Evolutionary conservation across 2,329 filamentous ascomycete genomes (phyloP).

Genomic region (Scedosporium apiospermum): DNA sequence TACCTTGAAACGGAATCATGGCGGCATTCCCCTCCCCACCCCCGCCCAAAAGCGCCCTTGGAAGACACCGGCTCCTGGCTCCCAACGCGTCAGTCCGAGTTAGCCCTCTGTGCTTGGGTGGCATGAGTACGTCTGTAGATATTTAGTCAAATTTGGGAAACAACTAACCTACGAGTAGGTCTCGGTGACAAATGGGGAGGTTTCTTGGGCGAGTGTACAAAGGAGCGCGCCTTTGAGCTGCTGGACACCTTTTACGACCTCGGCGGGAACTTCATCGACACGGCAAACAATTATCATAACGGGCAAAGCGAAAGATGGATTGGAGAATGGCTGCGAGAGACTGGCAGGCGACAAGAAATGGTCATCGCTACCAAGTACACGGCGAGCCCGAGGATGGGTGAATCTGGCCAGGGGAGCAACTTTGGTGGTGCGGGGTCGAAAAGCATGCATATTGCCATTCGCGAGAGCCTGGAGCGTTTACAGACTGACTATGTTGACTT

Average conservation of each 20-base stretch:
- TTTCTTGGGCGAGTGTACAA: conserved; percentile 36
- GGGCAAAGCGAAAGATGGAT: conserved; percentile 42
- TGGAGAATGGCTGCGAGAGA: conserved; percentile 38
- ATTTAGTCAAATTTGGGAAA: too few relatives aligned
- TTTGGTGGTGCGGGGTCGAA: conserved; percentile 27
- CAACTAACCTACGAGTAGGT: too few relatives aligned
- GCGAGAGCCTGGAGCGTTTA: conserved; percentile 30
- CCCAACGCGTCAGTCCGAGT: too few relatives aligned
- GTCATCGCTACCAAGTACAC: conserved; percentile 40
- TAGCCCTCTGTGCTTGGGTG: too few relatives aligned
- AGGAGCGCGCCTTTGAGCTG: conserved; percentile 42
- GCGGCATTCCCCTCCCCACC: too few relatives aligned
- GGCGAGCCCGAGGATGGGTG: conserved; percentile 24
- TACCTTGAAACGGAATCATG: too few relatives aligned
- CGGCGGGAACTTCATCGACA: conserved; percentile 57
- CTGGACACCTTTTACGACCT: conserved; percentile 42
- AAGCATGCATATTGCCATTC: conserved; percentile 26
- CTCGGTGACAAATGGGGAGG: too few relatives aligned
- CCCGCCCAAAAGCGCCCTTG: too few relatives aligned
- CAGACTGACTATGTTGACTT: conserved; percentile 23
- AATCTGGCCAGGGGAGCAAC: conserved; percentile 23
- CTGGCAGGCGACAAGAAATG: conserved; percentile 34
- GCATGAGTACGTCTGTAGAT: too few relatives aligned
- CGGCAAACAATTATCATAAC: conserved; percentile 37
- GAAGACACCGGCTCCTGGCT: too few relatives aligned